Evolutionary conservation across 768 basidiomycete species (phyloP), one percentile per base, ranked within the genome.

Genomic region (Mycena leptocephala): DNA sequence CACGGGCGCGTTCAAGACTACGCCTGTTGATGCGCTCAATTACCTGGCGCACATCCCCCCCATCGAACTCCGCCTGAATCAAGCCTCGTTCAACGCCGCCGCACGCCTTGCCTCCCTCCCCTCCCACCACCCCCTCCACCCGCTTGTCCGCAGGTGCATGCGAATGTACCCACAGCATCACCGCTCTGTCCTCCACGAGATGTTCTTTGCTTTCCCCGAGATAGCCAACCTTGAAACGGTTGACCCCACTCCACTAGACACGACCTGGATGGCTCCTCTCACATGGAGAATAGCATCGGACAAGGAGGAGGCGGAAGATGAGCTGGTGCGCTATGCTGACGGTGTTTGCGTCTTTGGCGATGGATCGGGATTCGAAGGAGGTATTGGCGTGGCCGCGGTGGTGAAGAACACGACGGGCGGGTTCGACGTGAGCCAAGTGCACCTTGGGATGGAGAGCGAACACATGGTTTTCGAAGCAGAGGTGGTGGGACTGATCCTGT

Each of bases 1-100:
- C 2, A 80, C 81, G 0, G 83, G 84, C 0, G 82, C 81, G 0
- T 68, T 68, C 39, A 37, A 59, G 1, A 32, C 73, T 0, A 74
- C 66, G 24, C 18, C 73, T 7, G 30, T 61, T 7, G 55, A 74
- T 18, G 33, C 32, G 2, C 58, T 74, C 26, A 69, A 74, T 20
- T 68, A 58, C 16, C 51, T 43, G 4, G 65, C 73, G 6, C 22
- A 56, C 55, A 33, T 74, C 22, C 73, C 73, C 0, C 73, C 65
- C 24, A 33, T 74, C 11, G 51, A 13, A 20, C 33, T 56, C 26
- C 32, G 26, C 20, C 73, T 74, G 30, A 68, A 74, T 28, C 24
- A 66, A 14, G 32, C 66, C 9, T 55, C 55, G 5, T 48, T 68
- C 24, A 46, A 65, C 32, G 18, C 61, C 22, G 62, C 72, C 8